phyloP scores from a whole-genome alignment of 1,284 basidiomycete species.

The Sphaerobolus stellatus region DNA sequence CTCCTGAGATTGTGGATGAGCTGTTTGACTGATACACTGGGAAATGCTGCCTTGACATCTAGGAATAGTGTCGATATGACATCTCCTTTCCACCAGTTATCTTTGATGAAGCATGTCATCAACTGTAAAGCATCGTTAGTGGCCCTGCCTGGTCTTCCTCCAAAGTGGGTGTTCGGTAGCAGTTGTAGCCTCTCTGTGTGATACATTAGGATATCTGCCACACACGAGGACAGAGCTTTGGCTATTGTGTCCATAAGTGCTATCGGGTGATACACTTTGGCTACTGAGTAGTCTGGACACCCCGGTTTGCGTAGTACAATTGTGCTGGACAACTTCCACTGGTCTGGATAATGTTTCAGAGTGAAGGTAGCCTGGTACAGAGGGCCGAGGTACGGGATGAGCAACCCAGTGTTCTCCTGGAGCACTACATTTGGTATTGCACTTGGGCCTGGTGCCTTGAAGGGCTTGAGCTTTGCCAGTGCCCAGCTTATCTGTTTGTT shows the following conservation, averaged over 20 bases:
- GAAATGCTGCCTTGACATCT: conserved; percentile 10
- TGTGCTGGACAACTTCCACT: background rate
- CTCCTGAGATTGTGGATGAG: conserved; percentile 3
- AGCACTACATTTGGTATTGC: background rate
- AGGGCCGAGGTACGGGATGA: background rate
- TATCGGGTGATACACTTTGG: conserved; percentile 15
- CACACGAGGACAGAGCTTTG: conserved; percentile 14
- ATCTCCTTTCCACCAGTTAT: conserved; percentile 1
- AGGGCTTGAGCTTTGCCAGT: background rate
- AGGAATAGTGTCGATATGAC: conserved; percentile 7
- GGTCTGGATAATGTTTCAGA: background rate
- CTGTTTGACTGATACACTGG: background rate
- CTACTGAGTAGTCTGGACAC: conserved; percentile 12
- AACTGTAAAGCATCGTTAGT: conserved; percentile 12
- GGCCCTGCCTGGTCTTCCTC: conserved; percentile 12
- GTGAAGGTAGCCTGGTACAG: background rate
- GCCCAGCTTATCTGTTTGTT: background rate
- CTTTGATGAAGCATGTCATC: background rate
- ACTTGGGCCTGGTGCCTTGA: background rate
- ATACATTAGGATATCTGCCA: conserved; percentile 1
- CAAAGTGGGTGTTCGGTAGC: conserved; percentile 10
- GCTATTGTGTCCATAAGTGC: conserved; percentile 14
- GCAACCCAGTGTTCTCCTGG: conserved; percentile 4
- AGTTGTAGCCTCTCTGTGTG: background rate
- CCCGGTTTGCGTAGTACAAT: conserved; percentile 15